Evolutionary conservation across 306 rosid genomes (phyloP), one percentile per base, ranked within the genome.

Genomic region (Cicer judaicum): DNA sequence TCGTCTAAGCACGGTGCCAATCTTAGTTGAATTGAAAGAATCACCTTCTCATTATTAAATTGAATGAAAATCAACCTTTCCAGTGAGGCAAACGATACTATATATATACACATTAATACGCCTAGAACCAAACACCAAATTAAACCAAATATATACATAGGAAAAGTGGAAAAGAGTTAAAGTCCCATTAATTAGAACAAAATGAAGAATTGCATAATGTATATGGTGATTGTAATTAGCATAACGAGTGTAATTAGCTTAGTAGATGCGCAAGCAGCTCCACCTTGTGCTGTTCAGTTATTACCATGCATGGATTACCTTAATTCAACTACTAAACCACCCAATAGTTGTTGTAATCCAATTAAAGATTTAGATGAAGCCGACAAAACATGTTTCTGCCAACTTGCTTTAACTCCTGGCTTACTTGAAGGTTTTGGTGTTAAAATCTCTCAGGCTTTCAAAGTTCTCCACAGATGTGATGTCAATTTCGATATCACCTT

Each of bases 301-400:
- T 0, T 4, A 1, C 80, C 83, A 5, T 92, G 98, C 56, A 36
- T 21, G 3, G 1, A 0, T 1, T 84, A 46, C 39, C 5, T 83
- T 10, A 82, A 79, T 70, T 70, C 86, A 1, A 47, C 81, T 0
- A 48, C 81, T 0, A 48, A 16, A 0, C 98, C 98, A 59, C 77
- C 91, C 0, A 7, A 52, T n/a, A 0, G 4, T 1, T 92, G 98
- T 79, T 92, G 98, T 78, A 34, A 61, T 38, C 82, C 86, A 10
- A 13, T 90, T 24, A 82, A 79, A 62, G 8, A 77, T 7, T 49
- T 89, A 5, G 76, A 76, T 12, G 43, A 18, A 3, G 81, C 76
- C 4, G 57, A 92, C 47, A 80, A 79, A 10, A 0, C 56, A 1
- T 92, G 98, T 77, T 88, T 92, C 12, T 90, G 98, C 84, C n/a